Conservation (phyloP, 1,284 basidiomycete genomes). For the Porogramme epimiltina region DNA sequence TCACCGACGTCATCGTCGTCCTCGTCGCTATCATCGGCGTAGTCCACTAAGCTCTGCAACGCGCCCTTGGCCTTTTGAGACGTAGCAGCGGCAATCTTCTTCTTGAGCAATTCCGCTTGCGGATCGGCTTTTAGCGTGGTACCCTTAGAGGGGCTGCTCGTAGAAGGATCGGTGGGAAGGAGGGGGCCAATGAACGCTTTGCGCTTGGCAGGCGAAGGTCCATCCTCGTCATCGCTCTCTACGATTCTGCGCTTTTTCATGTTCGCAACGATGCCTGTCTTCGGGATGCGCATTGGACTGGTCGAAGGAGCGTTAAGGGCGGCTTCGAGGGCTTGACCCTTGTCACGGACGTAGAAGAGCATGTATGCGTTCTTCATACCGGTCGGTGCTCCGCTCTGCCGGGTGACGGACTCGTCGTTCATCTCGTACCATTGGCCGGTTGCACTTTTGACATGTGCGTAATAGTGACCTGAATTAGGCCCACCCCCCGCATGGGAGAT, state of each 20-base stretch:
- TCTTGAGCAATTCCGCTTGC: constrained; percentile 59
- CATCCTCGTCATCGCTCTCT: constrained; percentile 46
- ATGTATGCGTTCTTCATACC: constrained; percentile 88
- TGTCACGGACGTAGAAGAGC: constrained; percentile 87
- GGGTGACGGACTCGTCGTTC: constrained; percentile 86
- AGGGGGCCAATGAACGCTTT: constrained; percentile 65
- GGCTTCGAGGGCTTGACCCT: constrained; percentile 69
- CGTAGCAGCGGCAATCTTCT: constrained; percentile 56
- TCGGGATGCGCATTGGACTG: constrained; percentile 25
- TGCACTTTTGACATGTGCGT: constrained; percentile 79
- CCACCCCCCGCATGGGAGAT: constrained; percentile 93
- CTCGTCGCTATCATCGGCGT: constrained; percentile 55
- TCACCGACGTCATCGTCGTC: constrained; percentile 47
- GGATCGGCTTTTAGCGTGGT: constrained; percentile 45
- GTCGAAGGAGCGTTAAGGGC: constrained; percentile 40
- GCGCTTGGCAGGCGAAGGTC: constrained; percentile 45
- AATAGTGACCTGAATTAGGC: constrained; percentile 96
- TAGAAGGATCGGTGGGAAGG: constrained; percentile 47
- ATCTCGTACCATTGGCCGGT: constrained; percentile 86
- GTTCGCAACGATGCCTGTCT: constrained; percentile 46
- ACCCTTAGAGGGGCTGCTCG: constrained; percentile 21
- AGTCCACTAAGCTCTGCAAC: constrained; percentile 52
- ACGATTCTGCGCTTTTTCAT: constrained; percentile 65
- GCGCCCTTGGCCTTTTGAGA: constrained; percentile 38
- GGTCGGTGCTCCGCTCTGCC: constrained; percentile 46